A percentile compares a stretch with the other conserved stretches of the same genome.
These are phyloP conservation scores for Hypoxylon intermedium DNA, from an alignment of 495 filamentous ascomycete species.

Conservation along the genomic window DNA sequence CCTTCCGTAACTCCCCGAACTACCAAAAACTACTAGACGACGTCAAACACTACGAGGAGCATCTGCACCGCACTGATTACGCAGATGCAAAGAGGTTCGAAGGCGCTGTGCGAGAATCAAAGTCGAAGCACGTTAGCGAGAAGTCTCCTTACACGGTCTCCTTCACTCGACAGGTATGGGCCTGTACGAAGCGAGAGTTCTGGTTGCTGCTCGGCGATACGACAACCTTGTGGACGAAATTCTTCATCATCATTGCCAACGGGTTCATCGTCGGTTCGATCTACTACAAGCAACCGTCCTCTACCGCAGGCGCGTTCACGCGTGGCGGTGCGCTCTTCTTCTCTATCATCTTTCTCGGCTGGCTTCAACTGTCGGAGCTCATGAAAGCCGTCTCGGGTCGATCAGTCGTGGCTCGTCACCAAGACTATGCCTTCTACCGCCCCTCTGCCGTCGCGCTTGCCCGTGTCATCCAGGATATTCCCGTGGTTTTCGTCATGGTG, in stretches of 20 bases:
- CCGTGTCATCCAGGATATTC: constrained; percentile 72
- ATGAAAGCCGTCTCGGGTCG: constrained; percentile 63
- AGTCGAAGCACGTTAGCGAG: constrained; percentile 70
- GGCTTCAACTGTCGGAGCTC: constrained; percentile 75
- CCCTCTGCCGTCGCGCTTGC: constrained; percentile 75
- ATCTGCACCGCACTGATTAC: constrained; percentile 54
- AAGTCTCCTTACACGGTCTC: constrained; percentile 77
- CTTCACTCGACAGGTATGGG: constrained; percentile 69
- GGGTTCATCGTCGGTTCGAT: constrained; percentile 77
- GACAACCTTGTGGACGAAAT: constrained; percentile 75
- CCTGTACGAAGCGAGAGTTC: constrained; percentile 76
- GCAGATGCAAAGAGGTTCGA: constrained; percentile 75
- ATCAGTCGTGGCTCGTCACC: constrained; percentile 36
- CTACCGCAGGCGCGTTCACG: constrained; percentile 72
- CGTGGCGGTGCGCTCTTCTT: constrained; percentile 76
- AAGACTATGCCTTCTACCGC: constrained; percentile 78
- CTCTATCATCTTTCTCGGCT: constrained; percentile 75
- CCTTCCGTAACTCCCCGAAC: constrained; percentile 65
- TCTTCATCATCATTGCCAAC: constrained; percentile 78
- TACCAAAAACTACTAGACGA: constrained; percentile 59
- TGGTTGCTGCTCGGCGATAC: constrained; percentile 78
- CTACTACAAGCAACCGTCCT: constrained; percentile 69
- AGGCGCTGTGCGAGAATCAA: constrained; percentile 69
- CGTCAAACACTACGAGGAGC: constrained; percentile 55
- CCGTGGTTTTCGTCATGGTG: constrained; percentile 68